Base-by-base conservation (phyloP, 169 alveolate genomes). In the Neospora caninum region DNA sequence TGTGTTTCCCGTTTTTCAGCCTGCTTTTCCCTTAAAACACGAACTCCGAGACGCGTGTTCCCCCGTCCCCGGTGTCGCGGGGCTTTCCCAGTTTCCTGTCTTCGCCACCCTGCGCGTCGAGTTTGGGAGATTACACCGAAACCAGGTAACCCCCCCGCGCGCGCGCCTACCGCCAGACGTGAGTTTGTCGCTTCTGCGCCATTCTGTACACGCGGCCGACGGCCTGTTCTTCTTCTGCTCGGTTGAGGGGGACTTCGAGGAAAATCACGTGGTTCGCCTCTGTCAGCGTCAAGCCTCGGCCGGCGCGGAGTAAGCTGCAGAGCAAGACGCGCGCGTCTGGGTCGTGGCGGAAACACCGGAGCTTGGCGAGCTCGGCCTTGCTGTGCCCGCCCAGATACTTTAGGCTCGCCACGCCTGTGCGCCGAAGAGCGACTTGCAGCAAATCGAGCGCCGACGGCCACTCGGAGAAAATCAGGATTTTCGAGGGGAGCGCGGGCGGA, bases 151-250 rank as follows among this genome's bases (percentile, higher is more conserved):
- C 16, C 13, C 13, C 13, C 18, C 18, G 27, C 18, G 58, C 58
- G 58, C 53, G 7, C 1, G 25, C 45, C 41, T 49, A 94, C 94
- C 94, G 54, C 97, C 97, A 96, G 36, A 96, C 94, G 82, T 95
- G 96, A 25, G 97, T 95, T 27, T 92, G 96, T 36, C 91, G 93
- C 2, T 78, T 94, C 92, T 96, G 97, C 10, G 96, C 97, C 96
- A 96, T 95, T 27, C 97, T 42, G 43, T 93, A 92, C 67, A 96
- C 93, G n/a, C 97, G 91, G 9, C 96, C 97, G 45, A 96, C 80
- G 41, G 97, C 97, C 69, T 96, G 97, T 38, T 91, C 89, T 80
- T 96, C 97, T 39, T 93, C 97, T 9, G 97, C 95, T 38, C 80
- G 67, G 84, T 92, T 89, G 4, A 96, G 67, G 16, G 94, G 93